These are phyloP conservation scores for Tagetes patula DNA, from an alignment of 129 eudicot species.

Conservation along the genomic window DNA sequence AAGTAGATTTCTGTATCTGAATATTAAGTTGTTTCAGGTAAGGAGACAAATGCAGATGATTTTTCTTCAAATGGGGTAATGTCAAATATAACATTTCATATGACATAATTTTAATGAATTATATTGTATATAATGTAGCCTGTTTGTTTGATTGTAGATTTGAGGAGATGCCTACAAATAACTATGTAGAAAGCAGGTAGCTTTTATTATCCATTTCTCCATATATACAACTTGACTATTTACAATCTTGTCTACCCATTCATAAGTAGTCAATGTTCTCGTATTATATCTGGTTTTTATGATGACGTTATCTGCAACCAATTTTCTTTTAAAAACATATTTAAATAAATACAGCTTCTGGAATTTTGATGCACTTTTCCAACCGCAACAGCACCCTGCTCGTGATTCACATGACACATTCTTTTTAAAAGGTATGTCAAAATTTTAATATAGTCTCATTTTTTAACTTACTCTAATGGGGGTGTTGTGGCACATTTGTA, in stretches of 20 bases:
- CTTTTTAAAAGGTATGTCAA: constrained; percentile 67
- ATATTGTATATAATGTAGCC: constrained; percentile 18
- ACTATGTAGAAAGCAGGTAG: constrained; percentile 97
- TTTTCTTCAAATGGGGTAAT: constrained; percentile 96
- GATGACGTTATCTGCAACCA: background rate
- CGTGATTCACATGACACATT: constrained; percentile 99
- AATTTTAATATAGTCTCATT: background rate
- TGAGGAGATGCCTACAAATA: constrained; percentile 99
- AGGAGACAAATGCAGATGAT: constrained; percentile 76
- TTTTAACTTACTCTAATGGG: constrained; percentile 4
- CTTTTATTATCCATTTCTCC: background rate
- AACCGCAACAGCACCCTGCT: constrained; percentile 99
- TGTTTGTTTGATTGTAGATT: constrained; percentile 52
- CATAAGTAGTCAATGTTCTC: background rate
- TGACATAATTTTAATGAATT: background rate
- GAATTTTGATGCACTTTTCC: constrained; percentile 98
- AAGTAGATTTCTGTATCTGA: constrained; percentile 17
- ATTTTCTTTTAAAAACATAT: background rate
- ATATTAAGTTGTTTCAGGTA: constrained; percentile 50
- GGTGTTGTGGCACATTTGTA: constrained; percentile 33
- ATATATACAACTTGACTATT: background rate
- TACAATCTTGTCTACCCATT: background rate
- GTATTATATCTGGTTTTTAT: background rate
- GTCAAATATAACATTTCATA: constrained; percentile 9
- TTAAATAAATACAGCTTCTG: constrained; percentile 61